Evolutionary conservation across 192 early-diverging fungal genomes (phyloP), one percentile per base, ranked within the genome.

Genomic region (Umbelopsis isabellina): DNA sequence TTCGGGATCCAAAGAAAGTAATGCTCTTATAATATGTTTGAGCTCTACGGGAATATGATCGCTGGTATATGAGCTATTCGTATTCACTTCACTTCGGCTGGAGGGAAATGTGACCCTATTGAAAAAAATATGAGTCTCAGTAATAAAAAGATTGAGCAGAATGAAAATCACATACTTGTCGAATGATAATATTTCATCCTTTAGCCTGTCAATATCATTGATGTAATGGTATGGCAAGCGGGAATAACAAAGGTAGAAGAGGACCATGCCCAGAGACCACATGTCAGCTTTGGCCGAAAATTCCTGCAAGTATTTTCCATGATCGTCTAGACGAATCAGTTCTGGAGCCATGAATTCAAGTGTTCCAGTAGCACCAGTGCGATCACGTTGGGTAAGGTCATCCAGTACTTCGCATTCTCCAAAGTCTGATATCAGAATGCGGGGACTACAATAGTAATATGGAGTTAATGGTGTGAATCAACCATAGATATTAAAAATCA

Each of bases 291-390:
- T 92, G 64, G 90, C 83, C 27, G 92, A 92, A 76, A 94, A 94
- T 52, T 90, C 90, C 49, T 92, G 86, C 20, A 85, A 70, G 68
- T 90, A 97, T 23, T 83, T 80, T 18, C 95, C 96, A 1, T 74
- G 58, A 13, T 68, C 48, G 64, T 81, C 67, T 46, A 73, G 27
- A 4, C 73, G 72, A 7, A 92, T 61, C 16, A 91, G 79, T 74
- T 92, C 92, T 0, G 95, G 96, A 9, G 96, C 94, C 91, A 95
- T 92, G 73, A 97, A 98, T 64, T 98, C 97, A 12, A 98, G 72
- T 0, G 95, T 97, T 10, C 95, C 95, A 0, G 97, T 98, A 1
- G 95, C 95, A 10, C 97, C 96, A 3, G 96, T 97, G 30, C 96
- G 88, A 64, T 76, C 72, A 20, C 55, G 35, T n/a, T 89, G 83